phyloP scores from a whole-genome alignment of 257 asterid genomes.

The Fraxinus anomala region DNA sequence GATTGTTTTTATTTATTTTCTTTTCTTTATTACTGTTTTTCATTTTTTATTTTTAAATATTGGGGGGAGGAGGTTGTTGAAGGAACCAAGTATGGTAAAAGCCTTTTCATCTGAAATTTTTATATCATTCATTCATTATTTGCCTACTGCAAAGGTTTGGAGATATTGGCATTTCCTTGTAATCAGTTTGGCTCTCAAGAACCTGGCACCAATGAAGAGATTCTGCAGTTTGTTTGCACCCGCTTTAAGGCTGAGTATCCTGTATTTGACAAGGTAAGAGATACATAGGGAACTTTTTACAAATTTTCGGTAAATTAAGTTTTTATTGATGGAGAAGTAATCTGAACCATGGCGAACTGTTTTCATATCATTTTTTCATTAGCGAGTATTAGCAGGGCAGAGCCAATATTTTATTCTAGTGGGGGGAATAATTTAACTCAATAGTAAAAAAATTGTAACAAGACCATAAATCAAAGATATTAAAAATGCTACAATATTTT shows the following conservation, averaged over 20 bases:
- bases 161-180: conserved; percentile 96
- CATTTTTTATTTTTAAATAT: background rate
- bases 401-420: too few relatives aligned
- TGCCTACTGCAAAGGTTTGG: conserved; percentile 51
- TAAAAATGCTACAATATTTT: too few relatives aligned
- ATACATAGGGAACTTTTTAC: background rate
- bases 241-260: conserved; percentile 94
- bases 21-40: background rate
- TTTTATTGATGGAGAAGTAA: too few relatives aligned
- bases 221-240: conserved; percentile 77
- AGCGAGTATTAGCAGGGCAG: too few relatives aligned
- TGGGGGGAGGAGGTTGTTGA: background rate
- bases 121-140: background rate
- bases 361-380: too few relatives aligned
- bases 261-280: conserved; percentile 73
- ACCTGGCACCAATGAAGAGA: conserved; percentile 87
- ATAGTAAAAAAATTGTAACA: too few relatives aligned
- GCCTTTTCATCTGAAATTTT: background rate
- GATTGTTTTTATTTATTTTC: background rate
- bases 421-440: too few relatives aligned
- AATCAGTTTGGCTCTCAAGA: conserved; percentile 92
- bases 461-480: too few relatives aligned
- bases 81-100: background rate
- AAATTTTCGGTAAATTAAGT: background rate
- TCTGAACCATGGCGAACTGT: too few relatives aligned